phyloP scores from a whole-genome alignment of 1,284 basidiomycete species.

The Meripilus lineatus region DNA sequence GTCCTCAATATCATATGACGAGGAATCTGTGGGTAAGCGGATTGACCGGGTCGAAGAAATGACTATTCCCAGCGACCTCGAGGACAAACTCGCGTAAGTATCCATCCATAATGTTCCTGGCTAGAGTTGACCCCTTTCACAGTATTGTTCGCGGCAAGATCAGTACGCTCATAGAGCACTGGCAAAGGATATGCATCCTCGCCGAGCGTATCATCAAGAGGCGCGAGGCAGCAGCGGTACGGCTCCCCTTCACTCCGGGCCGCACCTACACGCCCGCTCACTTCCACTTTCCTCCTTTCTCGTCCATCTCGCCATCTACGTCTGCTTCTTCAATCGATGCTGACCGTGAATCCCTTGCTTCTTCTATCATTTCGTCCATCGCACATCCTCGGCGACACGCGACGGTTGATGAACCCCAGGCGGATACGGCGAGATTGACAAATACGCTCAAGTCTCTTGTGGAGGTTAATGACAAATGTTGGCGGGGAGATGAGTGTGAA shows the following conservation, averaged over 20 bases:
- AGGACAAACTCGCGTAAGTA: constrained; percentile 78
- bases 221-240: constrained; percentile 84
- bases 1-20: constrained; percentile 68
- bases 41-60: constrained; percentile 85
- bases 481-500: constrained; percentile 79
- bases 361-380: constrained; percentile 26
- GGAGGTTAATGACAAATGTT: constrained; percentile 73
- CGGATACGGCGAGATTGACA: constrained; percentile 77
- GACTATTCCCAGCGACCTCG: constrained; percentile 86
- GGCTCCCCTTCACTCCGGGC: constrained; percentile 59
- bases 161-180: constrained; percentile 76
- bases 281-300: constrained; percentile 43
- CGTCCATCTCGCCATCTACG: constrained; percentile 27
- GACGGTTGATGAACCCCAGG: constrained; percentile 44
- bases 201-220: constrained; percentile 83
- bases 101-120: constrained; percentile 4
- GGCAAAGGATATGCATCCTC: constrained; percentile 84
- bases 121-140: not conserved
- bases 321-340: constrained; percentile 27
- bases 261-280: constrained; percentile 63
- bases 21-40: constrained; percentile 79
- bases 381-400: constrained; percentile 1
- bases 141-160: constrained; percentile 72
- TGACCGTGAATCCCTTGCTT: constrained; percentile 16
- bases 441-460: constrained; percentile 76